Base-by-base conservation (phyloP, 2,329 filamentous ascomycete species). In the Ilyonectria sp. region DNA sequence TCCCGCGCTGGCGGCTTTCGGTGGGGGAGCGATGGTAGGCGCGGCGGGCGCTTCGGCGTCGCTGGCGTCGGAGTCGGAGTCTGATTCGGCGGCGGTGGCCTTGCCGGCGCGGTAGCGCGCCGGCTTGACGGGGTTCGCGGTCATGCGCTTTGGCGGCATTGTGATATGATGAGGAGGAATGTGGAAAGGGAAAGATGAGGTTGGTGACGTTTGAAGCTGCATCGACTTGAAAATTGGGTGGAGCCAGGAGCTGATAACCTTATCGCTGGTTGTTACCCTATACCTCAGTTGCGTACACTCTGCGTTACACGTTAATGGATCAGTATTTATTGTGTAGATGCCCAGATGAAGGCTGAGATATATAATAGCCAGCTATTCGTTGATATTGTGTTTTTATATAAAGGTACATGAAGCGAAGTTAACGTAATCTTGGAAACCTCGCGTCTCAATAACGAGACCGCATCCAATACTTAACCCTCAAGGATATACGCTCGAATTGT, bases 81-180 rank as follows among this genome's bases (percentile, higher is more conserved):
- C 87, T 6, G 86, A 87, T 13, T 84, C 85, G 67, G 84, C 86
- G 8, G 84, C 87, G 2, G 86, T 83, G 17, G 91, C 85, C 81
- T 98, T 98, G 72, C 96, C 95, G 17, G 95, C 92, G 65, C 94
- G 91, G 76, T 98, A 93, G 64, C 96, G 93, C 73, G 91, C 89
- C 26, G 94, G 93, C 79, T 91, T 91, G 65, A 92, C 83, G 4
- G 94, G 94, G 78, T 98, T 97, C 69, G 95, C 94, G 70, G 95
- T 98, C 93, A 98, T 97, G 77, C 93, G 93, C 80, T 93, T 94
- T 13, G 91, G 90, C 69, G 93, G 91, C 87, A 89, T 89, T 65
- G 59, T 76, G 72, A 61, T 33, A 9, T 46, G 40, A 10, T 47
- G 37, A 17, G 57, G 43, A 65, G 40, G 53, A 65, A 47, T 43